Evolutionary conservation across 2,329 filamentous ascomycete genomes (phyloP), one percentile per base, ranked within the genome.

Genomic region (Arthrobotrys entomopaga): DNA sequence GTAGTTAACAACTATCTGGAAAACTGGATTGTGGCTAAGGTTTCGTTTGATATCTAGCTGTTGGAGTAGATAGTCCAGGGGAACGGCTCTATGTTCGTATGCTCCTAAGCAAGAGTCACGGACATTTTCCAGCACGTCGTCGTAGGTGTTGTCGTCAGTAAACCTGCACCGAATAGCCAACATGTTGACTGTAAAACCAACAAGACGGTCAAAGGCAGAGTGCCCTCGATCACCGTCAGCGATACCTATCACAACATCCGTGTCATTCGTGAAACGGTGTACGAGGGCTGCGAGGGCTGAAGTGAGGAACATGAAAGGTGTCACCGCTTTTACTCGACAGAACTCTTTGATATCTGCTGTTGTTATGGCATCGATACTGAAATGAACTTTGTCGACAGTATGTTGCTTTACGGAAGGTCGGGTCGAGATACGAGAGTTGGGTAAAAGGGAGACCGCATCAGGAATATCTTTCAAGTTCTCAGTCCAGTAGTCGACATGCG

Each of bases 331-430:
- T 19, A 77, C 73, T 10, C 77, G 69, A 59, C 77, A 79, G 15
- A 80, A 77, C 43, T 78, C 77, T 72, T 80, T 80, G 77, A 80
- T 77, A 20, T 77, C 77, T 26, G 77, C 76, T 15, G 79, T 76
- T 20, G 77, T 57, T 2, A 49, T 29, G 16, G 63, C 61, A 19
- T 72, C 70, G 15, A 80, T 73, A 11, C 60, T 75, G 24, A 65
- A 58, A 7, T 60, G 42, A 49, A 76, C 72, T 16, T 76, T 76
- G 10, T 69, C 60, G 15, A 65, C 60, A 22, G 40, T 43, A 29
- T 56, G 16, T 24, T 65, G 60, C 38, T 56, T 65, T n/a, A 65
- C 60, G 15, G 60, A 46, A 11, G 60, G 60, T 16, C 60, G 60
- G 38, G n/a, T 65, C 1, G 50, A 56, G 38, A 38, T 54, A 13